phyloP scores from a whole-genome alignment of 305 asterid genomes.

The Solanum hybrid region DNA sequence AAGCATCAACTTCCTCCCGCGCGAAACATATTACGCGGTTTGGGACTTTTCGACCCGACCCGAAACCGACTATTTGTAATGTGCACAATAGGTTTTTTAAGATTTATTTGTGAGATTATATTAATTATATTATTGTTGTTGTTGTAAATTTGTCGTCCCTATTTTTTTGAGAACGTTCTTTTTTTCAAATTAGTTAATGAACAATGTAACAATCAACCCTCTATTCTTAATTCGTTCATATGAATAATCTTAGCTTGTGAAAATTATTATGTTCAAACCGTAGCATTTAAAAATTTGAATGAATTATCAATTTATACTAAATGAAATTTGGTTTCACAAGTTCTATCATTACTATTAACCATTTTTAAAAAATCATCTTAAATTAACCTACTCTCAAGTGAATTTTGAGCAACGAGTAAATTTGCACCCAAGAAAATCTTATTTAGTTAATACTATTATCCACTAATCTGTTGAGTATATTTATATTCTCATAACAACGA shows the following conservation, averaged over 20 bases:
- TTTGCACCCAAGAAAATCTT: background rate
- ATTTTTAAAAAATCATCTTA: too few species aligned
- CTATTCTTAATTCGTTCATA: background rate
- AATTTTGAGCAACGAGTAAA: background rate
- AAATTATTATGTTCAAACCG: background rate
- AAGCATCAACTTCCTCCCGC: slow-evolving; percentile 1
- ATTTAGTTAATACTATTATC: too few species aligned
- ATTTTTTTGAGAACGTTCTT: too few species aligned
- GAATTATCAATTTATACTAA: background rate
- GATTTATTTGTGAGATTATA: background rate
- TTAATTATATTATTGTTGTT: background rate
- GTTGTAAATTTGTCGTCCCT: background rate
- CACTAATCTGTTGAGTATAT: background rate
- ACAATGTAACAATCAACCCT: background rate
- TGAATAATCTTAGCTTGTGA: background rate
- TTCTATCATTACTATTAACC: background rate
- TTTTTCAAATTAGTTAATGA: background rate
- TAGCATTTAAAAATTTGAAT: background rate
- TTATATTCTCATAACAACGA: background rate
- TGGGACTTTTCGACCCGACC: background rate
- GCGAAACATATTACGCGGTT: background rate
- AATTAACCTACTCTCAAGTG: background rate
- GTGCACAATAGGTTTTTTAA: background rate
- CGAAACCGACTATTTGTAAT: background rate
- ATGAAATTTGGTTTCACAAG: background rate